Conservation (phyloP, 805 yeast genomes). For the Candida fluviatilis region DNA sequence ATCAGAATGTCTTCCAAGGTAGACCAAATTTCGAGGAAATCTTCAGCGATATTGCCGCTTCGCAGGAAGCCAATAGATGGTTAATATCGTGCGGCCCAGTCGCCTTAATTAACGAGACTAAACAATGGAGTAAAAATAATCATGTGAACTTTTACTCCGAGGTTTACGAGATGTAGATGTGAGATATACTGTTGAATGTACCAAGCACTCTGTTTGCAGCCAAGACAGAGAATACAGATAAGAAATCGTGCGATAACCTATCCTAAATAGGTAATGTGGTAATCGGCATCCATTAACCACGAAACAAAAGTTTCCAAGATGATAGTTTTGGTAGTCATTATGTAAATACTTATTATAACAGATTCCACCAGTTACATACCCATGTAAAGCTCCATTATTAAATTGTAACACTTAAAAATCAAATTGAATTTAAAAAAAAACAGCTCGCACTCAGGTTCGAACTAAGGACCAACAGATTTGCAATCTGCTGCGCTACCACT, state of each 20-base stretch:
- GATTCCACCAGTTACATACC: no score
- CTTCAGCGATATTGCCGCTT: conserved; percentile 23
- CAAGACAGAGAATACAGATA: no score
- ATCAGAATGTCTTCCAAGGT: conserved; percentile 13
- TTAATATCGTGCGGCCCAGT: conserved; percentile 58
- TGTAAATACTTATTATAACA: no score
- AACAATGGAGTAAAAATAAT: conserved; percentile 30
- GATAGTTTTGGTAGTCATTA: no score
- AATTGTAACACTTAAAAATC: neutral
- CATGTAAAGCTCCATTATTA: no score
- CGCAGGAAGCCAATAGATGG: conserved; percentile 41
- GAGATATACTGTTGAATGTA: no score
- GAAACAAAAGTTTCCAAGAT: no score
- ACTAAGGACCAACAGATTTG: conserved; percentile 98
- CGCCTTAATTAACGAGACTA: conserved; percentile 37
- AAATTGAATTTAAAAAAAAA: conserved; percentile 21
- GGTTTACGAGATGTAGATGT: conserved; percentile 30
- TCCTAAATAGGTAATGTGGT: no score
- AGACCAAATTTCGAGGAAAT: conserved; percentile 42
- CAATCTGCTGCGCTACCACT: conserved; percentile 79
- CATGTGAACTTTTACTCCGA: conserved; percentile 42
- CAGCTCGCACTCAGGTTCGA: conserved; percentile 92
- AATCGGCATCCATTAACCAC: no score
- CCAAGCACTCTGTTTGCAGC: no score
- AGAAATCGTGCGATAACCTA: no score